Evolutionary conservation across 2,329 filamentous ascomycete species (phyloP).

Genomic region (Cladorrhinum sp.): DNA sequence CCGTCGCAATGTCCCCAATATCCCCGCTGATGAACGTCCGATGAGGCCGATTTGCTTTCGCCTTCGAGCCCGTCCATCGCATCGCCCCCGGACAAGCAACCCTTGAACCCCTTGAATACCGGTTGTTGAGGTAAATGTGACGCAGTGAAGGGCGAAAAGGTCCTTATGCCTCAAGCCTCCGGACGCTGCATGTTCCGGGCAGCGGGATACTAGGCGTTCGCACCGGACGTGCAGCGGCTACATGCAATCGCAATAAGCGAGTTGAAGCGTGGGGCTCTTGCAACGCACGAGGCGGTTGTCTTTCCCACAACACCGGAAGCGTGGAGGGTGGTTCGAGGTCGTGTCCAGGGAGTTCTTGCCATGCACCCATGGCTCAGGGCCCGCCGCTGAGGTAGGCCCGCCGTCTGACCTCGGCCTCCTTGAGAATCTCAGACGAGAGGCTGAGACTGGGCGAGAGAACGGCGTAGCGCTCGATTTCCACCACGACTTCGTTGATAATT

Average conservation of each 20-base stretch:
- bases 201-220: conserved; percentile 7
- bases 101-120: not conserved
- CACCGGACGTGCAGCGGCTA: conserved; percentile 17
- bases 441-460: conserved; percentile 72
- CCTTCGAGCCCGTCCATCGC: not conserved
- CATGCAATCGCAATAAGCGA: conserved; percentile 23
- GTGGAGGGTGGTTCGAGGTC: conserved; percentile 16
- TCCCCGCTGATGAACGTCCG: conserved; percentile 1
- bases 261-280: conserved; percentile 18
- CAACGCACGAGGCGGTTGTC: conserved; percentile 4
- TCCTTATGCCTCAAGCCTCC: not conserved
- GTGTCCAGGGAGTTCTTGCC: conserved; percentile 4
- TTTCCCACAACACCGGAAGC: conserved; percentile 26
- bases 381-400: conserved; percentile 56
- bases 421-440: conserved; percentile 75
- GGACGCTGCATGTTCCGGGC: conserved; percentile 8
- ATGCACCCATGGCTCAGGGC: conserved; percentile 33
- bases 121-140: not conserved
- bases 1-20: not conserved
- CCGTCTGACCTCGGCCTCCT: conserved; percentile 71
- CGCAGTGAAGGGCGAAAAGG: not conserved
- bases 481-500: conserved; percentile 74
- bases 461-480: conserved; percentile 71
- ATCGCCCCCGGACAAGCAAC: not conserved
- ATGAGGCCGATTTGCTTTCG: conserved; percentile 4